Evolutionary conservation across 2,329 filamentous ascomycete genomes (phyloP), one percentile per base, ranked within the genome.

Genomic region (Tetracladium maxilliforme): DNA sequence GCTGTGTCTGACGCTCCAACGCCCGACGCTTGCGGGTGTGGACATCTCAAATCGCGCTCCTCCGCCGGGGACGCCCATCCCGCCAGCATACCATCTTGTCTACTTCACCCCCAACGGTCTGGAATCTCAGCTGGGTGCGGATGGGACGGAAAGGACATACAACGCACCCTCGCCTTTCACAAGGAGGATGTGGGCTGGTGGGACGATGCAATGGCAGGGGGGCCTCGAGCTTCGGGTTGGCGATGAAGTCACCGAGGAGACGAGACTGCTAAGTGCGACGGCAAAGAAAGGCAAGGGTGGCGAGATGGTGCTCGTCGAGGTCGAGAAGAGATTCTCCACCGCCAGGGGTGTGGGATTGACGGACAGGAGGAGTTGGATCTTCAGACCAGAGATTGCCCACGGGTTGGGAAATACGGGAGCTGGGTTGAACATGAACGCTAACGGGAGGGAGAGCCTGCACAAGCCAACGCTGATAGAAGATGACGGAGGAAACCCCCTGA

Each of bases 181-280:
- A 3, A 47, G 70, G 16, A 55, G 71, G 9, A 76, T 77, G 71
- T 77, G 72, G 72, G 71, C 71, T 0, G 71, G 70, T 2, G 72
- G 72, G 1, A 51, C 55, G 28, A 64, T 76, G 45, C 41, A 43
- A 10, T 73, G 68, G 66, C 38, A 33, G 23, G n/a, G 23, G 7
- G 30, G 26, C 5, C 28, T 33, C 23, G n/a, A 24, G 11, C 41
- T 75, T 30, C 48, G 52, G 3, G 58, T 73, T 3, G 70, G 67
- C 2, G 62, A 72, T 32, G 44, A 54, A 12, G 63, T 63, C 2
- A 57, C 53, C 18, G 71, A 77, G 45, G 57, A 47, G 14, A 76
- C 70, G 3, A 55, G 44, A 26, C 48, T 76, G 8, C 26, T 70
- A 4, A 59, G 52, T 14, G 68, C 66, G 0, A 52, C 49, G 23